Conservation (phyloP, 495 filamentous ascomycete genomes). For the Aspergillus sparsus region DNA sequence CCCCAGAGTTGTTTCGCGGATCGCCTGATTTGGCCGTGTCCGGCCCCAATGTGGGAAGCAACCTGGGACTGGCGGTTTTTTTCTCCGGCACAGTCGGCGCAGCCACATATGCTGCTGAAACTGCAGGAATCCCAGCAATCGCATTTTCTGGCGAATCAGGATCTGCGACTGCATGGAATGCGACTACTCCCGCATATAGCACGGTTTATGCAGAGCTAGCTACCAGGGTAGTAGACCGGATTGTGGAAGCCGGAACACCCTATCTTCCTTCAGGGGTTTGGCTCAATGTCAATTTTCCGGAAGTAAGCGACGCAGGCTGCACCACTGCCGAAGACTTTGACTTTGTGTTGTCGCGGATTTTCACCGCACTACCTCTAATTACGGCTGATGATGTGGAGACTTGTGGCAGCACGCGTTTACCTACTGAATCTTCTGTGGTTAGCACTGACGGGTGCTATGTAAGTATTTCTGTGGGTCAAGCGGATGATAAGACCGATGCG, state of each 20-base stretch:
- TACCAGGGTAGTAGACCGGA: conserved; percentile 52
- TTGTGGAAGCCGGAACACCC: conserved; percentile 56
- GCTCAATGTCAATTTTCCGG: conserved; percentile 69
- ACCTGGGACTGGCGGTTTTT: conserved; percentile 52
- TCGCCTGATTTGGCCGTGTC: conserved; percentile 60
- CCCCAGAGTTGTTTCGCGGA: conserved; percentile 51
- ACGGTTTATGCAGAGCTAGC: conserved; percentile 62
- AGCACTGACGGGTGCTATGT: conserved; percentile 55
- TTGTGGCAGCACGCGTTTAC: conserved; percentile 57
- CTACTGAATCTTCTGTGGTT: conserved; percentile 56
- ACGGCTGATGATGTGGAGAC: conserved; percentile 55
- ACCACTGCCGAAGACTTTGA: conserved; percentile 50
- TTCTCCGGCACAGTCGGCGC: conserved; percentile 67
- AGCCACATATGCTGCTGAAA: conserved; percentile 56
- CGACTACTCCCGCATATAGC: conserved; percentile 50
- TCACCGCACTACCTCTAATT: conserved; percentile 47
- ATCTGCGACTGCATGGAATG: conserved; percentile 54
- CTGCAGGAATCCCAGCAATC: conserved; percentile 58
- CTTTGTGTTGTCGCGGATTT: conserved; percentile 63
- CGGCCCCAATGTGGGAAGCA: conserved; percentile 64
- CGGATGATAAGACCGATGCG: conserved; percentile 58
- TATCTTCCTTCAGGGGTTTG: conserved; percentile 60
- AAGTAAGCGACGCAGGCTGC: conserved; percentile 48
- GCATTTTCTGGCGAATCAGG: conserved; percentile 61
- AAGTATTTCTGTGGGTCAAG: conserved; percentile 63